phyloP scores from a whole-genome alignment of 495 filamentous ascomycete species.

The Lichina pygmaea region DNA sequence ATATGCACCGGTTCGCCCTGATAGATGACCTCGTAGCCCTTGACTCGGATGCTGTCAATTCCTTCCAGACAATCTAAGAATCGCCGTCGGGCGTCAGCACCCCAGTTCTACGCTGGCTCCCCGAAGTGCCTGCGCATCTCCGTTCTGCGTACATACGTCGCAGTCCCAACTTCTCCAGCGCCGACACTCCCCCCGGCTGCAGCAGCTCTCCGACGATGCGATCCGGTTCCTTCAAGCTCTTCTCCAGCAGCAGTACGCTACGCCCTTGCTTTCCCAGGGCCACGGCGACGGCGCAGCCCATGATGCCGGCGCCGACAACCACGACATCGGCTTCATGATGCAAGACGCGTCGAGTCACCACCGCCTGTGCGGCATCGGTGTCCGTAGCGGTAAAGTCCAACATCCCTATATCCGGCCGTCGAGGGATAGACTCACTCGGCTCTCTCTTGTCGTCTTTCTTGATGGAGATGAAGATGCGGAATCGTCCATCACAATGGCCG shows the following conservation, averaged over 20 bases:
- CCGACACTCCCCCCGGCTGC: conserved; percentile 71
- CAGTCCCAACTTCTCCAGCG: conserved; percentile 58
- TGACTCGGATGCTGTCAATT: conserved; percentile 60
- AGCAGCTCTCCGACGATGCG: conserved; percentile 89
- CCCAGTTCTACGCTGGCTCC: background rate
- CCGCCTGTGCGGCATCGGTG: too few relatives aligned
- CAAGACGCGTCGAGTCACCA: too few relatives aligned
- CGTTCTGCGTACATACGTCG: conserved; percentile 7
- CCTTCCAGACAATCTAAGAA: conserved; percentile 46
- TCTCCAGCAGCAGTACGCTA: conserved; percentile 74
- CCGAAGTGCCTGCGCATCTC: background rate
- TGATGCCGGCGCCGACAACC: conserved; percentile 70
- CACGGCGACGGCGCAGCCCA: conserved; percentile 69
- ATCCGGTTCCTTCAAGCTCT: conserved; percentile 76
- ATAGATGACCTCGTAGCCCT: conserved; percentile 75
- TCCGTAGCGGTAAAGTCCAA: too few relatives aligned
- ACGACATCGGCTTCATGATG: conserved; percentile 51
- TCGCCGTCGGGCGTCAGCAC: background rate
- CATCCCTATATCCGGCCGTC: too few relatives aligned
- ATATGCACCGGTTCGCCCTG: conserved; percentile 53
- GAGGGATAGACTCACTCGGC: too few relatives aligned
- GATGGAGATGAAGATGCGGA: too few relatives aligned
- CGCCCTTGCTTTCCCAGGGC: conserved; percentile 64
- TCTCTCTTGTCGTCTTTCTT: too few relatives aligned
- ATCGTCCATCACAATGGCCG: too few relatives aligned